Conservation (phyloP, 331 rosid species). For the Spiraea crenata region DNA sequence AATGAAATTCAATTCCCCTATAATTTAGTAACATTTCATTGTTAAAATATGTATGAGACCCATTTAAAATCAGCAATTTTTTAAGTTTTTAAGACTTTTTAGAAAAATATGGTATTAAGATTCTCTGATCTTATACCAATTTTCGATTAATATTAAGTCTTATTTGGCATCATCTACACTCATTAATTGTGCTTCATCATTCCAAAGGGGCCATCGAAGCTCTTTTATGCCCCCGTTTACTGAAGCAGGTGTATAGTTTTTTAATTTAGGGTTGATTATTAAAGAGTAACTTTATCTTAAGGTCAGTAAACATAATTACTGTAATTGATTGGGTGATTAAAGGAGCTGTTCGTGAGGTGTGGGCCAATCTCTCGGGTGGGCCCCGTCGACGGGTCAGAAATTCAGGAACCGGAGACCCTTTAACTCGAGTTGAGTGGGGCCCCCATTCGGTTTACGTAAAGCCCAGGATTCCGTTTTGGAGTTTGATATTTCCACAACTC, state of each 20-base stretch:
- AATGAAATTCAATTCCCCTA: too few species aligned
- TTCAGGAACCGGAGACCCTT: background rate
- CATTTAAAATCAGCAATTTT: too few species aligned
- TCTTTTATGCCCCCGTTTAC: background rate
- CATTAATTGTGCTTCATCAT: background rate
- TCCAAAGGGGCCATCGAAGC: background rate
- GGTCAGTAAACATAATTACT: too few species aligned
- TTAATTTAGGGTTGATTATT: too few species aligned
- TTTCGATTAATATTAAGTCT: too few species aligned
- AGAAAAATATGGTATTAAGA: too few species aligned
- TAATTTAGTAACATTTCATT: too few species aligned
- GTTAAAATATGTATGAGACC: too few species aligned
- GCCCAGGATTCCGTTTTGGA: background rate
- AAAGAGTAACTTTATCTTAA: too few species aligned
- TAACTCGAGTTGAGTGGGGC: slow-evolving; percentile 29
- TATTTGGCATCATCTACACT: background rate
- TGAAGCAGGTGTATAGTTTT: background rate
- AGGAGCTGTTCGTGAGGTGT: background rate
- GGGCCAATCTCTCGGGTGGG: slow-evolving; percentile 5
- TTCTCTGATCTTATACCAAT: too few species aligned
- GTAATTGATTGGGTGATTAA: background rate
- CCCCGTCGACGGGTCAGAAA: background rate
- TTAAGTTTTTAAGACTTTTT: too few species aligned
- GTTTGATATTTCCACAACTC: background rate
- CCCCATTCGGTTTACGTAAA: slow-evolving; percentile 6